These are phyloP conservation scores for Pichia pseudocactophila DNA, from an alignment of 805 yeast species.

Conservation along the genomic window DNA sequence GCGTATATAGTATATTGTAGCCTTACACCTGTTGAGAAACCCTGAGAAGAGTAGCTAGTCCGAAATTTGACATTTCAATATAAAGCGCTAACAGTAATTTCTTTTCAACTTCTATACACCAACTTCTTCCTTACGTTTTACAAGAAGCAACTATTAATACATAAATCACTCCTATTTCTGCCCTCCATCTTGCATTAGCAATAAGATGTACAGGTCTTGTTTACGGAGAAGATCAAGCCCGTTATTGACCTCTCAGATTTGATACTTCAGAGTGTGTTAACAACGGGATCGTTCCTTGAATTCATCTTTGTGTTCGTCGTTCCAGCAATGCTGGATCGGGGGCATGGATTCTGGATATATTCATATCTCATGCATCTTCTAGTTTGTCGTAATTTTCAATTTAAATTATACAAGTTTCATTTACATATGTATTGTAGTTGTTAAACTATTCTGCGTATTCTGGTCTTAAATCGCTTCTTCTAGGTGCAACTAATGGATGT, in stretches of 20 bases:
- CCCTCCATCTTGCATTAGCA: constrained; percentile 23
- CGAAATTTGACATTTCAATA: too few species aligned
- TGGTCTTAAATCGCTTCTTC: constrained; percentile 83
- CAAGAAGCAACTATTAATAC: neutral
- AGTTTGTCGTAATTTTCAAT: neutral
- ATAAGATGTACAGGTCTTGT: constrained; percentile 26
- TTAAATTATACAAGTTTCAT: neutral
- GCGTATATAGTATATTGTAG: too few species aligned
- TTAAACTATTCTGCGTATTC: constrained; percentile 50
- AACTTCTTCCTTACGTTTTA: too few species aligned
- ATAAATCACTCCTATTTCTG: constrained; percentile 24
- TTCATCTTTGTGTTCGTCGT: neutral
- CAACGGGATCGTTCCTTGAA: constrained; percentile 17
- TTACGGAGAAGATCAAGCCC: constrained; percentile 27
- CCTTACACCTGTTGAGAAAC: too few species aligned
- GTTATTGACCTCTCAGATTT: constrained; percentile 11
- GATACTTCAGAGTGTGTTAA: constrained; percentile 24
- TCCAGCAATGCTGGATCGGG: neutral
- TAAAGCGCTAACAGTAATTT: too few species aligned
- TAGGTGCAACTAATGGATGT: constrained; percentile 87
- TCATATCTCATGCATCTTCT: too few species aligned
- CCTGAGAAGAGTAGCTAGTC: too few species aligned
- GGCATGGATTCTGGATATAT: constrained; percentile 4
- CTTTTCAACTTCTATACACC: too few species aligned
- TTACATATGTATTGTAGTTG: neutral